Conservation (phyloP, 208 protist genomes). For the Acanthamoeba culbertsoni region DNA sequence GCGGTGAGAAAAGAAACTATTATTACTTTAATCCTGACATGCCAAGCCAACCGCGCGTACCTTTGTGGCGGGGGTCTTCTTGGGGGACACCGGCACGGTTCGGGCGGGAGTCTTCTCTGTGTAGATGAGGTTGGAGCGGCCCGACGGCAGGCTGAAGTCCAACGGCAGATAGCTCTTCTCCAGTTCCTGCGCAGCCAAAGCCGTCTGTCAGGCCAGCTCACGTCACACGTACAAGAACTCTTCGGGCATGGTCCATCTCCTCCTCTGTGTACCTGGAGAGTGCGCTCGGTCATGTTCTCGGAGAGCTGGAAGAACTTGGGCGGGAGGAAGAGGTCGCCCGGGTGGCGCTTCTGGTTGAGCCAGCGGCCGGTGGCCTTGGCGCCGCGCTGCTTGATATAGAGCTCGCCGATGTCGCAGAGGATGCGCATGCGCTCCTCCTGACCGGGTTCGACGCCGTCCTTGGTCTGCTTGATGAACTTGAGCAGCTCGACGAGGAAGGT, state of each 20-base stretch:
- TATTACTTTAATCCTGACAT: no score
- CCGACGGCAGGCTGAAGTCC: background rate
- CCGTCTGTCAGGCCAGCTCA: no score
- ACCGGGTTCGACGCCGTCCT: background rate
- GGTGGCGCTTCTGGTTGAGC: slow-evolving; percentile 42
- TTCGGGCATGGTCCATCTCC: no score
- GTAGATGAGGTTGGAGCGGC: slow-evolving; percentile 30
- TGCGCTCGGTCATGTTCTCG: background rate
- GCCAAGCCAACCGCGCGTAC: no score
- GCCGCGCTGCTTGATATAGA: slow-evolving; percentile 4
- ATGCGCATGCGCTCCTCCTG: slow-evolving; percentile 18
- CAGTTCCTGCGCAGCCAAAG: background rate
- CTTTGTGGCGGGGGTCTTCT: slow-evolving; percentile 10
- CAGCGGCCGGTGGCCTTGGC: slow-evolving; percentile 10
- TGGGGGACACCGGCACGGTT: background rate
- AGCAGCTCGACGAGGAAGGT: slow-evolving; percentile 38
- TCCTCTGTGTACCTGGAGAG: background rate
- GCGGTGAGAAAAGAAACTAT: no score
- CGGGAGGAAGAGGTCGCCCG: slow-evolving; percentile 8
- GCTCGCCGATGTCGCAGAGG: background rate
- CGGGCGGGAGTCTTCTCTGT: slow-evolving; percentile 4
- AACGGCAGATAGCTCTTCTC: slow-evolving; percentile 32
- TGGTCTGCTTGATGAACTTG: slow-evolving; percentile 47
- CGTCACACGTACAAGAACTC: no score
- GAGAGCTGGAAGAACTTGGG: slow-evolving; percentile 35